Percentiles rank a stretch among this genome's conserved stretches.
These are phyloP conservation scores for Phialemonium atrogriseum DNA, from an alignment of 2,329 filamentous ascomycete genomes.

Conservation along the genomic window DNA sequence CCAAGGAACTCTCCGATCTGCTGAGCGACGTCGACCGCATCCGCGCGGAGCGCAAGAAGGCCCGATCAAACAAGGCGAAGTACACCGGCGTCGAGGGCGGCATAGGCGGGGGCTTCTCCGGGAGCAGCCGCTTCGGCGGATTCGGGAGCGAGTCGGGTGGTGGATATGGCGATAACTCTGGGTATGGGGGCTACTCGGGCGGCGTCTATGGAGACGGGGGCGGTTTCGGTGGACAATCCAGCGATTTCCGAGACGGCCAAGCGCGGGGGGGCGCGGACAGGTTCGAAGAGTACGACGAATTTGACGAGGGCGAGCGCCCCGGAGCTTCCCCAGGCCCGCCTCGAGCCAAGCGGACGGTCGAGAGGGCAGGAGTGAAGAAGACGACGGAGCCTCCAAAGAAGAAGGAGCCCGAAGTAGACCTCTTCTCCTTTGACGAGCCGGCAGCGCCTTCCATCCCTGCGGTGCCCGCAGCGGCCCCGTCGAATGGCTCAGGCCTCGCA, in stretches of 20 bases:
- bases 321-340: slow-evolving; percentile 35
- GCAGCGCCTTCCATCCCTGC: slow-evolving; percentile 40
- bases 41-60: slow-evolving; percentile 77
- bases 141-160: slow-evolving; percentile 82
- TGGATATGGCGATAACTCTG: slow-evolving; percentile 51
- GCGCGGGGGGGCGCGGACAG: slow-evolving; percentile 61
- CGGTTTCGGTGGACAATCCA: slow-evolving; percentile 73
- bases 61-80: slow-evolving; percentile 81
- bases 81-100: slow-evolving; percentile 92
- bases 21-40: slow-evolving; percentile 87
- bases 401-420: slow-evolving; percentile 81
- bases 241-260: slow-evolving; percentile 60
- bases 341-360: slow-evolving; percentile 36
- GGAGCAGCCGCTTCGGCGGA: slow-evolving; percentile 65
- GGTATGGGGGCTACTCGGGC: slow-evolving; percentile 53
- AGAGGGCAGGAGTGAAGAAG: slow-evolving; percentile 47
- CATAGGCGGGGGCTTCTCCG: slow-evolving; percentile 49
- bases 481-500: slow-evolving; percentile 38
- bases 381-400: slow-evolving; percentile 62
- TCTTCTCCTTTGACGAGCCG: slow-evolving; percentile 87
- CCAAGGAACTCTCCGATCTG: slow-evolving; percentile 93
- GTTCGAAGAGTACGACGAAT: slow-evolving; percentile 97
- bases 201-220: slow-evolving; percentile 93
- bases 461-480: slow-evolving; percentile 33
- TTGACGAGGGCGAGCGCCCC: slow-evolving; percentile 62